Percentiles rank a stretch among this genome's conserved stretches.
These are phyloP conservation scores for Cairneyella variabilis DNA, from an alignment of 495 filamentous ascomycete species.

Conservation along the genomic window DNA sequence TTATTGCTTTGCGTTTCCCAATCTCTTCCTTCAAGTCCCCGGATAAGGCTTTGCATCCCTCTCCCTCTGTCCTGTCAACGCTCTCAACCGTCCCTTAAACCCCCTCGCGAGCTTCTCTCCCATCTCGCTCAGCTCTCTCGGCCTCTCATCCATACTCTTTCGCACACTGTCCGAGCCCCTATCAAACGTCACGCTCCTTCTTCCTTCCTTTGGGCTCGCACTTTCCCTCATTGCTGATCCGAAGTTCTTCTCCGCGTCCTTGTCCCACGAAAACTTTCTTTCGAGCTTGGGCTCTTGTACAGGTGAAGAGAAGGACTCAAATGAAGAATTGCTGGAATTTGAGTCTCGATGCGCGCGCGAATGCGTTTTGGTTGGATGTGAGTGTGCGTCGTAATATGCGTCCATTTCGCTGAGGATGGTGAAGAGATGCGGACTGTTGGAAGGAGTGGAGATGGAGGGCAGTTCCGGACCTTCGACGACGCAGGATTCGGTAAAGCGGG, in stretches of 20 bases:
- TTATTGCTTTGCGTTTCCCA: too few relatives aligned
- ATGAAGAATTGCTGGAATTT: slow-evolving; percentile 5
- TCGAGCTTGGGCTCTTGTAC: too few relatives aligned
- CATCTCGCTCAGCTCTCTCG: slow-evolving; percentile 9
- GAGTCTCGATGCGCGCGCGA: slow-evolving; percentile 9
- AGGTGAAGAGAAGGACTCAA: too few relatives aligned
- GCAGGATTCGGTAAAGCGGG: background rate
- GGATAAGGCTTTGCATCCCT: slow-evolving; percentile 11
- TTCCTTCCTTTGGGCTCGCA: slow-evolving; percentile 11
- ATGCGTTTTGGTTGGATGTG: background rate
- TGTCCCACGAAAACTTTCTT: too few relatives aligned
- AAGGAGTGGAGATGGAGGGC: background rate
- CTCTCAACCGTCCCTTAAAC: slow-evolving; percentile 17
- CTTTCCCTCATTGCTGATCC: background rate
- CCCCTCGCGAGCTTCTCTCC: slow-evolving; percentile 18
- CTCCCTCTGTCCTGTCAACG: slow-evolving; percentile 9
- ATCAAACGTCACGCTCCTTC: slow-evolving; percentile 19
- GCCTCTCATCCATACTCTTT: background rate
- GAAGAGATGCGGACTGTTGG: slow-evolving; percentile 9
- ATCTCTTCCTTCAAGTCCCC: slow-evolving; percentile 5
- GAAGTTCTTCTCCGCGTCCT: background rate
- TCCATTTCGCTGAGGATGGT: slow-evolving; percentile 23
- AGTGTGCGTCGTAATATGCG: slow-evolving; percentile 1
- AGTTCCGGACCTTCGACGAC: slow-evolving; percentile 3
- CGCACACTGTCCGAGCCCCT: slow-evolving; percentile 7